Evolutionary conservation across 2,329 filamentous ascomycete species (phyloP).

Genomic region (Colletotrichum ledebouriae): DNA sequence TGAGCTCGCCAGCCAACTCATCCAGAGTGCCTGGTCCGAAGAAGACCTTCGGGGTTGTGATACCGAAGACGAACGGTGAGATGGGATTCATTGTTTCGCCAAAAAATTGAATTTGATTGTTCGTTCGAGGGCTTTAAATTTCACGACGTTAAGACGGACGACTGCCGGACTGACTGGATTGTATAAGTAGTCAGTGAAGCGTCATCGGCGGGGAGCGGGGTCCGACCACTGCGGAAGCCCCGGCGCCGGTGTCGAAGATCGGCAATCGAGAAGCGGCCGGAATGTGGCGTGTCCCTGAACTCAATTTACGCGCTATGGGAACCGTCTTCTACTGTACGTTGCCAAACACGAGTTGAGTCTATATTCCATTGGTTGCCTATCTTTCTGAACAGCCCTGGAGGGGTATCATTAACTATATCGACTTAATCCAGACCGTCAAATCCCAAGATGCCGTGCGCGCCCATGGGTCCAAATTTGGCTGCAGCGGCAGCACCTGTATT

Average conservation of each 20-base stretch:
- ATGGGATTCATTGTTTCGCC: slow-evolving; percentile 28
- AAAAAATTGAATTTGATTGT: neutral
- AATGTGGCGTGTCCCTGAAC: neutral
- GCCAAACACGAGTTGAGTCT: neutral
- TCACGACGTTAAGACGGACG: neutral
- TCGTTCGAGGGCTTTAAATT: neutral
- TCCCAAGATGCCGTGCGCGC: slow-evolving; percentile 64
- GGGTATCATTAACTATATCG: slow-evolving; percentile 41
- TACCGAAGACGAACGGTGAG: slow-evolving; percentile 27
- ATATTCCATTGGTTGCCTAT: slow-evolving; percentile 33
- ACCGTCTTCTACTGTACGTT: too few relatives aligned
- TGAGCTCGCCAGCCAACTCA: slow-evolving; percentile 52
- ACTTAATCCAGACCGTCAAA: slow-evolving; percentile 62
- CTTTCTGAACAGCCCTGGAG: slow-evolving; percentile 27
- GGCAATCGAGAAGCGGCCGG: slow-evolving; percentile 10
- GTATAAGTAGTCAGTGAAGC: slow-evolving; percentile 10
- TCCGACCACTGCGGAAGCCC: slow-evolving; percentile 23
- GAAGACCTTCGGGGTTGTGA: slow-evolving; percentile 51
- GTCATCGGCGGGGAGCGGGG: slow-evolving; percentile 41
- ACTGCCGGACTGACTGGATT: neutral
- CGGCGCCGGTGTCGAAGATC: slow-evolving; percentile 19
- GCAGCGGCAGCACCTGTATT: slow-evolving; percentile 56
- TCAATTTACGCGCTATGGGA: neutral
- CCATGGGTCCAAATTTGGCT: slow-evolving; percentile 62
- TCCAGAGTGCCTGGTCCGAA: slow-evolving; percentile 51